These are phyloP conservation scores for Paracoccidioides brasiliensis DNA, from an alignment of 2,329 filamentous ascomycete genomes.

Conservation along the genomic window DNA sequence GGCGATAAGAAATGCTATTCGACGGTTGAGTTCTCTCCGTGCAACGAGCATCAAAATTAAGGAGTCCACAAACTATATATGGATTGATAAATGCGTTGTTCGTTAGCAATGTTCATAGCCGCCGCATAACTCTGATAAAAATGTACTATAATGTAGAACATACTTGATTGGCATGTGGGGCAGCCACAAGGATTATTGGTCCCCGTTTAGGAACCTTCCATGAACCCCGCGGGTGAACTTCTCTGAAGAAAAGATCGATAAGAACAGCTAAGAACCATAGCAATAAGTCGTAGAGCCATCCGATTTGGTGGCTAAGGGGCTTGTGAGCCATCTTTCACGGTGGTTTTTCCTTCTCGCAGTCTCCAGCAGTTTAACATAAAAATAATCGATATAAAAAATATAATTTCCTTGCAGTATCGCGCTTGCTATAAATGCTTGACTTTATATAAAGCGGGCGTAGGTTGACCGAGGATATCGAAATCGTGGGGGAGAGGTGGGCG, in stretches of 20 bases:
- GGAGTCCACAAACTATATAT: constrained; percentile 76
- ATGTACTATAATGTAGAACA: constrained; percentile 15
- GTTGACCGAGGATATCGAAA: background rate
- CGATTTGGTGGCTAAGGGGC: constrained; percentile 32
- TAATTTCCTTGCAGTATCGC: background rate
- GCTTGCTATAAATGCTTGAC: background rate
- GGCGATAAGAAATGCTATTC: constrained; percentile 84
- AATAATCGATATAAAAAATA: background rate
- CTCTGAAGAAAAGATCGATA: constrained; percentile 93
- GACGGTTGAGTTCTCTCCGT: constrained; percentile 71
- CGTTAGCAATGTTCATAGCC: background rate
- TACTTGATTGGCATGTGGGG: constrained; percentile 92
- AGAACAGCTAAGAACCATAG: constrained; percentile 49
- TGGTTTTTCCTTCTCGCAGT: background rate
- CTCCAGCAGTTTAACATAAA: background rate
- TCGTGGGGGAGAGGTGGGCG: background rate
- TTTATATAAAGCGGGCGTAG: background rate
- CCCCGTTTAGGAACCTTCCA: constrained; percentile 88
- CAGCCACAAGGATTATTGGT: constrained; percentile 88
- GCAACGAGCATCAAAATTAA: constrained; percentile 86
- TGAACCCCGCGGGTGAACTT: constrained; percentile 85
- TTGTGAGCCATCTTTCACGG: constrained; percentile 21
- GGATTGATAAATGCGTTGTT: constrained; percentile 4
- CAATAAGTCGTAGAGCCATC: constrained; percentile 38
- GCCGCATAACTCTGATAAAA: background rate